Conservation (phyloP, 768 basidiomycete species). For the Lactarius sp. region DNA sequence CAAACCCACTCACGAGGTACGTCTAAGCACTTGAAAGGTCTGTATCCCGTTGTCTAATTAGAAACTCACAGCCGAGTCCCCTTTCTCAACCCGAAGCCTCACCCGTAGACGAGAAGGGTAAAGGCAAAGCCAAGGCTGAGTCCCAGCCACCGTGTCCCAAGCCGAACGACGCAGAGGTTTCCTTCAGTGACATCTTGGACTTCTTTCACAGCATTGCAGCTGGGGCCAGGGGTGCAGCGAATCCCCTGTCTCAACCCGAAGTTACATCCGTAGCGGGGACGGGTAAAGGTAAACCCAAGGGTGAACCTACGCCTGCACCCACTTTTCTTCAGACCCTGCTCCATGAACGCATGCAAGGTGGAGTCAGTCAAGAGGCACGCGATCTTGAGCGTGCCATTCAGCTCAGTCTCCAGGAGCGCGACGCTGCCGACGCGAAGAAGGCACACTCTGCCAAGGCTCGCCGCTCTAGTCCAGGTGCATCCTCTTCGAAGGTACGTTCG, state of each 20-base stretch:
- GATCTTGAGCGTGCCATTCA: conserved; percentile 10
- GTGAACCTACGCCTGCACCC: not conserved
- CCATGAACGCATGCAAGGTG: not conserved
- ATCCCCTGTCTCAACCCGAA: not conserved
- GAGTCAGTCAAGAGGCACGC: conserved; percentile 5
- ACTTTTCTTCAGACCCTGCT: not conserved
- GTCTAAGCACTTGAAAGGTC: not conserved
- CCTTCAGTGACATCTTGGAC: not conserved
- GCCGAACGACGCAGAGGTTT: not conserved
- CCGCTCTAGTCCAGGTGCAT: conserved; percentile 3
- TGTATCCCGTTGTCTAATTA: not conserved
- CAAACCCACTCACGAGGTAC: not conserved
- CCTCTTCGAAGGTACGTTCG: conserved; percentile 7
- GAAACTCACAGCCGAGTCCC: not conserved
- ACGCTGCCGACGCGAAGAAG: conserved; percentile 2
- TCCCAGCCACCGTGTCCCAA: not conserved
- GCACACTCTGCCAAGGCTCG: not conserved
- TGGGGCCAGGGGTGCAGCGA: not conserved
- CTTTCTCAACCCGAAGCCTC: not conserved
- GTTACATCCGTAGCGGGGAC: not conserved
- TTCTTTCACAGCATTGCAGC: not conserved
- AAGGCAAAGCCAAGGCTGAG: conserved; percentile 11
- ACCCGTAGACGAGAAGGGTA: not conserved
- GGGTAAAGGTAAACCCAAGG: conserved; percentile 8
- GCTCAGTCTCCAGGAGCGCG: conserved; percentile 19